Evolutionary conservation across 352 stramenopile species (phyloP), one percentile per base, ranked within the genome.

Genomic region (Phytophthora ramorum): DNA sequence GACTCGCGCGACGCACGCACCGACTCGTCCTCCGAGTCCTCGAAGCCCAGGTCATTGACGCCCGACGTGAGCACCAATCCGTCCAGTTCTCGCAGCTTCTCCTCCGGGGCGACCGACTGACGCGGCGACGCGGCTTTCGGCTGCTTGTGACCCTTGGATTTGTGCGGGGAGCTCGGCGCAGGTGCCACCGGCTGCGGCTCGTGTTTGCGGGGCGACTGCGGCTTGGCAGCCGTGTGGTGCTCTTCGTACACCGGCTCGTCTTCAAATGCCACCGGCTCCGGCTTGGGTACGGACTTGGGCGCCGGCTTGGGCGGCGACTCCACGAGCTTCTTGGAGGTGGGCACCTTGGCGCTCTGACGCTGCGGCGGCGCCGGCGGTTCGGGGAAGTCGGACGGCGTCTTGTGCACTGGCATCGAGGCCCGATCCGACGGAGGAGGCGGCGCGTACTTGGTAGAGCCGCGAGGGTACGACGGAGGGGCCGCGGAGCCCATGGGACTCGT

Each of bases 401-500:
- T 78, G 57, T 81, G 51, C 48, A 71, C 43, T 2, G 73, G 73
- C 70, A 78, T 75, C 6, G 73, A 81, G 19, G 66, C 37, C 1
- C 69, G 73, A 32, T 64, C 70, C 41, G 69, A 22, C 44, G 52
- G 41, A 20, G 69, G 52, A 47, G 61, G 52, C 14, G 63, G 60
- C 9, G 52, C 37, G 46, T 71, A 64, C 40, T 76, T 76, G 41
- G 37, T 64, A 1, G 75, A 74, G 35, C 56, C 53, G 41, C 70
- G 73, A 58, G 66, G 69, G 26, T 69, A 62, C 19, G 69, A 68
- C 14, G 72, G 69, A 16, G 71, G 74, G 5, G 71, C 65, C 5
- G 80, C 73, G 6, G 83, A 93, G 13, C 81, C 85, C 40, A 78
- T 64, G 14, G 85, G 85, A 24, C 83, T 91, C 20, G 85, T 93